A percentile compares a stretch with the other conserved stretches of the same genome.
Evolutionary conservation across 768 basidiomycete species (phyloP).

Genomic region (Suillus subaureus): DNA sequence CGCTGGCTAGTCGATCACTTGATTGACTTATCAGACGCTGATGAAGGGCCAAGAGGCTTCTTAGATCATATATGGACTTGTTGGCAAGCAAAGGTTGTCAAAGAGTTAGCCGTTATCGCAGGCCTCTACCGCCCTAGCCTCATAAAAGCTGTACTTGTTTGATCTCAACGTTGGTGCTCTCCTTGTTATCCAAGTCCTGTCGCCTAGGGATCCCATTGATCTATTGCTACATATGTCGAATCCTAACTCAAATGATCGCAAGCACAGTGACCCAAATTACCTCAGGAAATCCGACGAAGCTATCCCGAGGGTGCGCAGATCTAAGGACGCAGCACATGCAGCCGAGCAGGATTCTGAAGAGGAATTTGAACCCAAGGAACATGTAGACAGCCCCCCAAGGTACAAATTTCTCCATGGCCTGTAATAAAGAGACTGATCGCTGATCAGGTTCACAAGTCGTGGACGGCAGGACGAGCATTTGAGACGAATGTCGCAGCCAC

Average conservation of each 20-base stretch:
- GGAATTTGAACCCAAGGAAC: neutral
- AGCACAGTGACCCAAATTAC: neutral
- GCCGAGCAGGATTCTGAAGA: neutral
- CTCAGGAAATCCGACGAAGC: neutral
- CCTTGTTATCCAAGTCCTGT: no score
- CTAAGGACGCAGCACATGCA: neutral
- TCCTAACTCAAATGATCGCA: neutral
- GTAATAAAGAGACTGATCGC: neutral
- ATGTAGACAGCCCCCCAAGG: neutral
- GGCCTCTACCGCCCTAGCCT: slow-evolving; percentile 14
- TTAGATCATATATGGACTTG: neutral
- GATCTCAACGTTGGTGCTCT: neutral
- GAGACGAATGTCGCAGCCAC: neutral
- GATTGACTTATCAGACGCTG: slow-evolving; percentile 4
- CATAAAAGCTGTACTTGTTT: slow-evolving; percentile 17
- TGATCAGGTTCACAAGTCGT: neutral
- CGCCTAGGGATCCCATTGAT: neutral
- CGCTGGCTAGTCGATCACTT: neutral
- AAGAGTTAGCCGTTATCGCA: slow-evolving; percentile 1
- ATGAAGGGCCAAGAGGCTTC: neutral
- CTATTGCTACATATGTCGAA: neutral
- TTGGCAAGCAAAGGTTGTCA: neutral
- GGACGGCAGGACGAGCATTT: neutral
- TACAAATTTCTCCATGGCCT: neutral
- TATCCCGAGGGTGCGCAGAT: neutral